Percentiles rank a stretch among this genome's conserved stretches.
Evolutionary conservation across 108 stramenopile genomes (phyloP).

Genomic region (Fragilaria crotonensis): DNA sequence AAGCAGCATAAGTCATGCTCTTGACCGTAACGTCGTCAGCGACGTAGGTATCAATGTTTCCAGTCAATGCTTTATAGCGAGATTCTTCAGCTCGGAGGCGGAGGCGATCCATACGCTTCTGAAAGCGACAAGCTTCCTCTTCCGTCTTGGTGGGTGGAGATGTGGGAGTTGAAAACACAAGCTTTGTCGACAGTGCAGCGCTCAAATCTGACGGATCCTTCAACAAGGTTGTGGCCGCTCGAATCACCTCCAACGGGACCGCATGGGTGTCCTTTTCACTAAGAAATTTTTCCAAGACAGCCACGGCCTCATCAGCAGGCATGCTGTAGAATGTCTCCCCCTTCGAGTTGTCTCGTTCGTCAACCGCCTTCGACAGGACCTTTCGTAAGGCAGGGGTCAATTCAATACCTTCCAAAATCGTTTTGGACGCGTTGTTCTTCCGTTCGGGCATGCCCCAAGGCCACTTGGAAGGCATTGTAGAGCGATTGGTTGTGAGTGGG

Average conservation of each 20-base stretch:
- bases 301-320: background rate
- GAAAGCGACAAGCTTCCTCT: slow-evolving; percentile 18
- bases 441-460: background rate
- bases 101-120: slow-evolving; percentile 48
- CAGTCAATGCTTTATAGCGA: slow-evolving; percentile 46
- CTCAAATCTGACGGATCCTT: background rate
- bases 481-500: too few species aligned
- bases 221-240: background rate
- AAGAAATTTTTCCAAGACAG: background rate
- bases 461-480: too few species aligned
- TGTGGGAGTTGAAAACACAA: slow-evolving; percentile 25
- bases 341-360: background rate
- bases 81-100: slow-evolving; percentile 52
- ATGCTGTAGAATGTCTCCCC: background rate
- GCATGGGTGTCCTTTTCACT: background rate
- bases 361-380: background rate
- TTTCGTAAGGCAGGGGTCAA: background rate
- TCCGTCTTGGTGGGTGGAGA: slow-evolving; percentile 6
- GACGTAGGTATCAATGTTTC: slow-evolving; percentile 34
- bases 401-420: background rate
- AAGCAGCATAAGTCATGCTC: slow-evolving; percentile 79
- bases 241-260: background rate
- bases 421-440: background rate
- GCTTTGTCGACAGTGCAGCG: slow-evolving; percentile 13
- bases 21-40: slow-evolving; percentile 64